Conservation (phyloP, 176 grass and related monocot species). For the Triticum timopheevii region DNA sequence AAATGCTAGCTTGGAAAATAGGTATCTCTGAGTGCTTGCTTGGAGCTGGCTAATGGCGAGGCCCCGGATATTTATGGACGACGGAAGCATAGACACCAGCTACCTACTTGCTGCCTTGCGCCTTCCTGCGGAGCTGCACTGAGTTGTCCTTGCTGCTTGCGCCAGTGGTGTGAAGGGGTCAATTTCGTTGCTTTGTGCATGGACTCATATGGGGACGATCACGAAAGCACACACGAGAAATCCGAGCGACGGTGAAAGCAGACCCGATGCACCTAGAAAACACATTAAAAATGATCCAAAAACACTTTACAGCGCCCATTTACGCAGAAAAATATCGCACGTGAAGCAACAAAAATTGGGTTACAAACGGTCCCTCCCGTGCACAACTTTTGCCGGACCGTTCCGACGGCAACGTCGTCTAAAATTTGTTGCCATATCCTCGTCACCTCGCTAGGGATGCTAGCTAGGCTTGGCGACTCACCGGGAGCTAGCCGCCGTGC, state of each 20-base stretch:
- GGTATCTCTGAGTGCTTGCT: background rate
- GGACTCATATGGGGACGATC: background rate
- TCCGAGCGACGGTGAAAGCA: background rate
- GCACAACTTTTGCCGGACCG: background rate
- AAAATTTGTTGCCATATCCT: slow-evolving; percentile 17
- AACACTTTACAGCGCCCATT: no score
- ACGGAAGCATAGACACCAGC: background rate
- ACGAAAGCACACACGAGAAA: slow-evolving; percentile 21
- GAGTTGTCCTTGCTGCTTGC: background rate
- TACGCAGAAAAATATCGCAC: no score
- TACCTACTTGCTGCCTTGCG: background rate
- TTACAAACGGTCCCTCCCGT: background rate
- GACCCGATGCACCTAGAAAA: background rate
- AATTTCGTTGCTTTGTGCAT: background rate
- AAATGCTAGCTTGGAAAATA: background rate
- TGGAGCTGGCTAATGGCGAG: background rate
- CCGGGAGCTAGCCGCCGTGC: background rate
- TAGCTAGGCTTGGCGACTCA: background rate
- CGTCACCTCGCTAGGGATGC: background rate
- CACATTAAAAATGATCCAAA: no score
- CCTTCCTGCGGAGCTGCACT: background rate
- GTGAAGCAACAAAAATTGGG: no score
- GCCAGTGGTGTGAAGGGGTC: slow-evolving; percentile 20
- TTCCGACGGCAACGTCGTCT: no score
- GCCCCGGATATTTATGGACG: slow-evolving; percentile 27